Evolutionary conservation across 768 basidiomycete genomes (phyloP).

Genomic region (Exsudoporus frostii): DNA sequence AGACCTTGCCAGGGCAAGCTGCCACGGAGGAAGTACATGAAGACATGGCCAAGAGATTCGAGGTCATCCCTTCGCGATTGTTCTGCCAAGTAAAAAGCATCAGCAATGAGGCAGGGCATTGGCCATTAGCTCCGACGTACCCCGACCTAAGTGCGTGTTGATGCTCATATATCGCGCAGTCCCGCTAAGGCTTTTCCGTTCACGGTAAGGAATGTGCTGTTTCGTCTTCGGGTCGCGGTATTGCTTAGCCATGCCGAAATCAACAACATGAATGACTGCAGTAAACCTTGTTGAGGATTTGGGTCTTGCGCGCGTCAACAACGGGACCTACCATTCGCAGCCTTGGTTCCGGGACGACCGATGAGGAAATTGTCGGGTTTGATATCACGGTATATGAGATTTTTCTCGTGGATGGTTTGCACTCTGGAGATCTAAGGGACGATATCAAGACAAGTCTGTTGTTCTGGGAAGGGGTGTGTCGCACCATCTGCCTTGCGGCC

Average conservation of each 20-base stretch:
- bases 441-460: constrained; percentile 2
- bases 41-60: constrained; percentile 98
- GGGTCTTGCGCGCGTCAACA: neutral
- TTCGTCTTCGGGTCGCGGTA: constrained; percentile 99
- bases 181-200: constrained; percentile 94
- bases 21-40: constrained; percentile 98
- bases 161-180: constrained; percentile 99
- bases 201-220: constrained; percentile 98
- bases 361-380: constrained; percentile 99
- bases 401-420: constrained; percentile 99
- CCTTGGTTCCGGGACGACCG: constrained; percentile 90
- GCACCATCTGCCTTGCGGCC: constrained; percentile 96
- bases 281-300: neutral
- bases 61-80: constrained; percentile 95
- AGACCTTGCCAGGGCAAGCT: constrained; percentile 98
- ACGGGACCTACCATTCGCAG: constrained; percentile 59
- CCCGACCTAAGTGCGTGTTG: constrained; percentile 97
- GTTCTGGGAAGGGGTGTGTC: constrained; percentile 16
- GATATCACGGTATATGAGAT: constrained; percentile 98
- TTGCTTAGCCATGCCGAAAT: constrained; percentile 99
- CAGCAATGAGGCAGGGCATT: constrained; percentile 2
- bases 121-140: constrained; percentile 39
- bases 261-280: constrained; percentile 86
- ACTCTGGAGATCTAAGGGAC: constrained; percentile 77
- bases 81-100: constrained; percentile 42